Percentiles rank a stretch among this genome's conserved stretches.
Evolutionary conservation across 2,329 filamentous ascomycete genomes (phyloP).

Genomic region (Arthrobotrys megalospora): DNA sequence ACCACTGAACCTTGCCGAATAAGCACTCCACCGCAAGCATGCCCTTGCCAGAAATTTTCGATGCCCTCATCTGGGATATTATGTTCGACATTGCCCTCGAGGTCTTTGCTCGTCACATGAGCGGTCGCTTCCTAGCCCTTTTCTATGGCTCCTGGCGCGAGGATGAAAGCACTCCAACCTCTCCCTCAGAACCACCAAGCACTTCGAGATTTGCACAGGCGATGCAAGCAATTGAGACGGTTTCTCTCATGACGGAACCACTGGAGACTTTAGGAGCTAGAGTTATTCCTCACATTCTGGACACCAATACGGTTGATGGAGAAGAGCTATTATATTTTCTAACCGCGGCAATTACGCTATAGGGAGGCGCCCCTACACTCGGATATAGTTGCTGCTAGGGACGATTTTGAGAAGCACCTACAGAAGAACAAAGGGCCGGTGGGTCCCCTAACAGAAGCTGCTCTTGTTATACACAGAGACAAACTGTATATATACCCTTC

Average conservation of each 20-base stretch:
- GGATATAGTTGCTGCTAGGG: not conserved
- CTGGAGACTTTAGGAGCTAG: not conserved
- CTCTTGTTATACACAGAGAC: too few species aligned
- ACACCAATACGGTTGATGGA: not conserved
- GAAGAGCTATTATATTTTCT: conserved; percentile 2
- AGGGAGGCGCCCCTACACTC: not conserved
- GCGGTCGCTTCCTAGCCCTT: not conserved
- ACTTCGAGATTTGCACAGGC: not conserved
- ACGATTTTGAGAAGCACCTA: not conserved
- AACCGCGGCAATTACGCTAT: not conserved
- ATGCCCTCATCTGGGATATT: conserved; percentile 12
- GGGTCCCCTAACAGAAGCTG: too few species aligned
- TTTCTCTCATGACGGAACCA: not conserved
- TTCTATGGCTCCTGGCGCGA: not conserved
- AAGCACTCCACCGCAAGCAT: conserved; percentile 6
- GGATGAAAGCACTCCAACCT: not conserved
- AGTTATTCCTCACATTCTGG: conserved; percentile 3
- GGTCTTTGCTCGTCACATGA: not conserved
- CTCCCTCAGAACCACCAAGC: not conserved
- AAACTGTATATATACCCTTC: too few species aligned
- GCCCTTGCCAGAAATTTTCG: conserved; percentile 2
- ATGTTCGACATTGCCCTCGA: conserved; percentile 3
- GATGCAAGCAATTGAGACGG: not conserved
- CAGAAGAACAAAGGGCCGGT: too few species aligned
- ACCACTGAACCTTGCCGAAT: conserved; percentile 3